These are phyloP conservation scores for Dendrobium officinale DNA, from an alignment of 106 monocot genomes.

Conservation along the genomic window DNA sequence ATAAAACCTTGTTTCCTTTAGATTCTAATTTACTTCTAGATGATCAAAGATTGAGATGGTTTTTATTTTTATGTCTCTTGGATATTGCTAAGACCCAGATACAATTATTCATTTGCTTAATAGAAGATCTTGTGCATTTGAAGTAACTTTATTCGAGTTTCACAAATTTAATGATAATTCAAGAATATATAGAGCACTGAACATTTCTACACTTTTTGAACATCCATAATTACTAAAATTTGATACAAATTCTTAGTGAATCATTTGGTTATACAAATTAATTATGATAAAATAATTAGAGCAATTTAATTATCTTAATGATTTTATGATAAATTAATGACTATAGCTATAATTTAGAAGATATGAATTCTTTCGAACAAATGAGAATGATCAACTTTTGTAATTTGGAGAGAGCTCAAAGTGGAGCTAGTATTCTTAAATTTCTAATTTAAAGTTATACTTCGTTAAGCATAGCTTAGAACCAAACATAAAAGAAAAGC, in stretches of 20 bases:
- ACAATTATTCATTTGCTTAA: constrained; percentile 9
- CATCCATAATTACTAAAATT: background rate
- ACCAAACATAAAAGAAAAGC: background rate
- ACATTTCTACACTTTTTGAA: constrained; percentile 19
- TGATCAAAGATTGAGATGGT: background rate
- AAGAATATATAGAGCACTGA: constrained; percentile 21
- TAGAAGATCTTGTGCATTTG: constrained; percentile 28
- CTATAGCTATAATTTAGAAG: constrained; percentile 14
- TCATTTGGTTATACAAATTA: background rate
- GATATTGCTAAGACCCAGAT: constrained; percentile 5
- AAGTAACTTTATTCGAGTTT: constrained; percentile 15
- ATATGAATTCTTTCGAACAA: constrained; percentile 3
- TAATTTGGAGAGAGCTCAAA: background rate
- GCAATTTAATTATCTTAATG: constrained; percentile 14
- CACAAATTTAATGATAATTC: constrained; percentile 14
- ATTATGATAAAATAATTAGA: background rate
- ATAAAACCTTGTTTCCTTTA: constrained; percentile 19
- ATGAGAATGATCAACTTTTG: too few species aligned
- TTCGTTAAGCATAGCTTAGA: background rate
- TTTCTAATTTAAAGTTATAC: background rate
- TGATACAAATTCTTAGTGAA: constrained; percentile 12
- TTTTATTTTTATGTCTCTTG: constrained; percentile 16
- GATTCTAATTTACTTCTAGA: background rate
- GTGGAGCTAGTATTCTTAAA: background rate
- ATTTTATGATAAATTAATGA: background rate